These are phyloP conservation scores for Talaromyces wortmannii DNA, from an alignment of 495 filamentous ascomycete genomes.

Conservation along the genomic window DNA sequence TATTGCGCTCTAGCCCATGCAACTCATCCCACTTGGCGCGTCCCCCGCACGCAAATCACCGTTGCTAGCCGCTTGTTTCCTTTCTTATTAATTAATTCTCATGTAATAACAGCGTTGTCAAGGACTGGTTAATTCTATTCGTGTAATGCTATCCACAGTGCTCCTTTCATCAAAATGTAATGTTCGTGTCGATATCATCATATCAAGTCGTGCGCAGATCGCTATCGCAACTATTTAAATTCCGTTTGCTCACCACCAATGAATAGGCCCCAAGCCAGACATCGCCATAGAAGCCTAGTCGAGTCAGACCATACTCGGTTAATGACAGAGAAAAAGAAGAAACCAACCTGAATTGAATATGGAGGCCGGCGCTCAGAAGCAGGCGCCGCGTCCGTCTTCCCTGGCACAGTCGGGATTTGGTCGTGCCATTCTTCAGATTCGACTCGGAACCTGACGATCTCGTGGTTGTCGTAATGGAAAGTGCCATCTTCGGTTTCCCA, in stretches of 20 bases:
- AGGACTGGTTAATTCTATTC: no score
- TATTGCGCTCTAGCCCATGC: background rate
- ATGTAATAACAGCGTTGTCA: no score
- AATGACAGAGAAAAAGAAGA: background rate
- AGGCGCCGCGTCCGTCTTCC: conserved; percentile 39
- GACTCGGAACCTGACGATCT: conserved; percentile 78
- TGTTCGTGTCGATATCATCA: no score
- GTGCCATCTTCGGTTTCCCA: conserved; percentile 68
- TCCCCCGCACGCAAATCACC: background rate
- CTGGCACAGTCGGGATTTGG: conserved; percentile 65
- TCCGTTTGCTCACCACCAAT: conserved; percentile 36
- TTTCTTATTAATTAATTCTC: no score
- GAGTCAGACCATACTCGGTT: conserved; percentile 1
- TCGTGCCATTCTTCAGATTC: conserved; percentile 84
- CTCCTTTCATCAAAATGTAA: no score
- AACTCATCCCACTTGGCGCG: background rate
- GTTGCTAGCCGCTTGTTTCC: background rate
- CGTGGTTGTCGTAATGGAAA: conserved; percentile 81
- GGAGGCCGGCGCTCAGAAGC: conserved; percentile 48
- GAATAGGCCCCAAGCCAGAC: conserved; percentile 39
- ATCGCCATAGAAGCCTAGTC: conserved; percentile 47
- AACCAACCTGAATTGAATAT: conserved; percentile 60
- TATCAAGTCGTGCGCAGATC: no score
- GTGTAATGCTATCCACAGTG: no score
- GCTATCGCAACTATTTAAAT: background rate